Evolutionary conservation across 345 rosid genomes (phyloP), one percentile per base, ranked within the genome.

Genomic region (Populus simonii): DNA sequence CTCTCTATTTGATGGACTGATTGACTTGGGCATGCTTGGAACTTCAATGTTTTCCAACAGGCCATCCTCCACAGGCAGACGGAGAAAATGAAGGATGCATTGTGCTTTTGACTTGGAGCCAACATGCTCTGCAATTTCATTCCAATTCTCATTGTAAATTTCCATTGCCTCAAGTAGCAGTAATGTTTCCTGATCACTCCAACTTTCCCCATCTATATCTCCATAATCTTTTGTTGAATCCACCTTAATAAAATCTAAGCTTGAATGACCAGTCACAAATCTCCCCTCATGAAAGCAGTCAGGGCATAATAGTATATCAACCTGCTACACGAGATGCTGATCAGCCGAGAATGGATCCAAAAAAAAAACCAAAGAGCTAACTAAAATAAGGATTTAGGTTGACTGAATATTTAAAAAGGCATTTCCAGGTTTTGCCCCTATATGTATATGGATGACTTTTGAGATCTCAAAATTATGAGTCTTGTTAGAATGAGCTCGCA

Each of bases 91-190:
- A 79, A 90, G 94, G 80, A 92, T 92, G 84, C 98, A 94, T 76
- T 94, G 98, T 29, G 99, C 97, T 89, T 95, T 95, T 82, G 99
- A 87, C 83, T 95, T 95, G 84, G 94, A 77, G 80, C 96, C 94
- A 68, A 95, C 98, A 88, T 92, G 93, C 68, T 93, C 98, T 1
- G 99, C 96, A 83, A 96, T 87, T 79, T 90, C 97, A 87, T 88
- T 79, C 99, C 99, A 93, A 74, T 90, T 93, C 74, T 92, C 99
- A 74, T 78, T 87, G 83, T 86, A 92, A 68, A 93, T 85, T 83
- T 95, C 99, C 89, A 92, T 81, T 47, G 96, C 99, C 88, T 95
- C 98, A 76, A 95, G 98, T 72, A 95, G 94, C 84, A 92, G 78
- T 55, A 93, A 81, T 6, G 98, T 95, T 88, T 95, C 98, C 84